Evolutionary conservation across 192 early-diverging fungal genomes (phyloP), one percentile per base, ranked within the genome.

Genomic region (Rhizoclosmatium globosum): DNA sequence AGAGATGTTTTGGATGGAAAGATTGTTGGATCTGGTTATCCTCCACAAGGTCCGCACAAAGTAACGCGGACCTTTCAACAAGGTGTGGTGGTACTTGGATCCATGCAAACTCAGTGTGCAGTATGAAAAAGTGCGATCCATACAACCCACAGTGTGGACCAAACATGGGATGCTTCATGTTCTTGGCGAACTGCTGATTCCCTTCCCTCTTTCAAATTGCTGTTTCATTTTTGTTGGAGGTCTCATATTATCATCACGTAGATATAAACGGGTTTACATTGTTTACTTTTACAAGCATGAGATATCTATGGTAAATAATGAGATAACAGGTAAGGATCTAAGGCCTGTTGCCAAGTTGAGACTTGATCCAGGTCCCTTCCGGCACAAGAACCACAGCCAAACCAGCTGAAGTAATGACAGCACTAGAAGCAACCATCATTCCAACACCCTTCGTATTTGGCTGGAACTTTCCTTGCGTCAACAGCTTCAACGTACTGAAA

Each of bases 31-130:
- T 43, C 31, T 44, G 72, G 72, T 3, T 74, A 48, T 38, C 72
- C 72, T 7, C 15, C 45, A 6, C 72, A 74, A 43, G 72, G 9
- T 21, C 56, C 38, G 59, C 13, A 4, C 47, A 48, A 71, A 15
- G 11, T n/a, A 56, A 64, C n/a, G 21, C 9, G 44, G 38, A 74
- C 17, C 23, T 23, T 4, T 19, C 58, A 7, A 15, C 59, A 19
- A 56, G 72, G 43, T 74, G 72, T 47, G 72, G 72, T 23, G 72
- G 72, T 4, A 74, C 72, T 41, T 74, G 72, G 72, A 45, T 74
- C 1, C 17, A 64, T 23, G 72, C 72, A 2, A 64, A 74, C 23
- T 11, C 56, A 23, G 43, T 41, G 1, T 74, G 72, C 38, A 19
- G 11, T n/a, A 46, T 23, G 13, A 59, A 46, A 59, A 59, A 11